phyloP scores from a whole-genome alignment of 768 basidiomycete genomes.

The Psilocybe cubensis region DNA sequence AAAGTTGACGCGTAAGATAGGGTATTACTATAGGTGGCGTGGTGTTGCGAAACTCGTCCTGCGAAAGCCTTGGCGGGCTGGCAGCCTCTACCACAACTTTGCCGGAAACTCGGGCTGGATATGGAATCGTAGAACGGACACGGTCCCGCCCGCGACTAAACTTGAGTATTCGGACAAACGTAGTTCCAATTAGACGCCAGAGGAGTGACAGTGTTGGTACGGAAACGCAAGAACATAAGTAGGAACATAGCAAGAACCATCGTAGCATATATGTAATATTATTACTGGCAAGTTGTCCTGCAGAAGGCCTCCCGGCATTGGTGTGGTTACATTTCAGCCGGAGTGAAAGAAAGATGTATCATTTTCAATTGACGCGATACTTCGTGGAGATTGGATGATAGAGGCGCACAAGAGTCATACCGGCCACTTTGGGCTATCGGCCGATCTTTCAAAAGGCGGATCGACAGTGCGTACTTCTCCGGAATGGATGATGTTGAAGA shows the following conservation, averaged over 20 bases:
- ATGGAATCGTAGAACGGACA: background rate
- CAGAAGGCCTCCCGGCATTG: too few relatives aligned
- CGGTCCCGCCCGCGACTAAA: background rate
- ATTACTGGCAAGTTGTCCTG: background rate
- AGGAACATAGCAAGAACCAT: background rate
- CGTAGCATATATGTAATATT: background rate
- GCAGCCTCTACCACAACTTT: constrained; percentile 10
- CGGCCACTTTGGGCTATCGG: background rate
- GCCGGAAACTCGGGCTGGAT: constrained; percentile 14
- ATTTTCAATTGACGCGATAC: background rate
- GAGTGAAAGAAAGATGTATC: background rate
- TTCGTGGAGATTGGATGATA: background rate
- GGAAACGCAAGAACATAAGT: background rate
- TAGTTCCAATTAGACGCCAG: constrained; percentile 4
- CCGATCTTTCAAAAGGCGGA: background rate
- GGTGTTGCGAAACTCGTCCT: constrained; percentile 16
- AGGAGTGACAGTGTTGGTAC: background rate
- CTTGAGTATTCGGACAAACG: constrained; percentile 6
- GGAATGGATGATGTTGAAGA: background rate
- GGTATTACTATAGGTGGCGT: constrained; percentile 19
- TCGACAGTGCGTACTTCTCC: background rate
- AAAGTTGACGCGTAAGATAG: constrained; percentile 2
- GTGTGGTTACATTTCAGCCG: background rate
- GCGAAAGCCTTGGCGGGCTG: constrained; percentile 17
- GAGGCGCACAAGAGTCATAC: background rate